phyloP scores from a whole-genome alignment of 2,329 filamentous ascomycete species.

The Acephala macrosclerotiorum region DNA sequence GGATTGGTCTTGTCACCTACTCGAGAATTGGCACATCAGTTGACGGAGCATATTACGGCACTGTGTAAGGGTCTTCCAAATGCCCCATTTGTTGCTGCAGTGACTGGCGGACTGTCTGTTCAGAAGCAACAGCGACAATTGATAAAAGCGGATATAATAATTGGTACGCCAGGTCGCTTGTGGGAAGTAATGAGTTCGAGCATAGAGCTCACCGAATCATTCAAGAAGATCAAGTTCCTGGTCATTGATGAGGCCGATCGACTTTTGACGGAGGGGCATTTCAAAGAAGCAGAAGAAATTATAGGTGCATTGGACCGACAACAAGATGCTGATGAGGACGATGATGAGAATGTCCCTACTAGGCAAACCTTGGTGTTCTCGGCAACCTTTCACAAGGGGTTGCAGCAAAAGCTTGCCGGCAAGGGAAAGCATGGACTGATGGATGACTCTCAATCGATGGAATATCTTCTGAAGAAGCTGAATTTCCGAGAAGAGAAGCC shows the following conservation, averaged over 20 bases:
- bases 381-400: conserved; percentile 88
- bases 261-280: conserved; percentile 89
- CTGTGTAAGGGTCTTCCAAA: conserved; percentile 70
- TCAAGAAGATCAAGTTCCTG: conserved; percentile 80
- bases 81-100: conserved; percentile 78
- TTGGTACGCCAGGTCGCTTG: conserved; percentile 88
- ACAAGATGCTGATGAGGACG: conserved; percentile 55
- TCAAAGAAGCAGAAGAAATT: conserved; percentile 93
- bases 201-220: conserved; percentile 69
- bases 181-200: conserved; percentile 93
- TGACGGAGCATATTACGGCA: conserved; percentile 80
- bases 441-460: conserved; percentile 82
- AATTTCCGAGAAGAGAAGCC: conserved; percentile 86
- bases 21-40: conserved; percentile 90
- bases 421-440: conserved; percentile 69
- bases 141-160: conserved; percentile 85
- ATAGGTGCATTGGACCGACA: conserved; percentile 78
- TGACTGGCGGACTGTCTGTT: conserved; percentile 93
- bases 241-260: conserved; percentile 96
- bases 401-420: conserved; percentile 89
- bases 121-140: conserved; percentile 92
- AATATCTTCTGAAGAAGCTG: conserved; percentile 89
- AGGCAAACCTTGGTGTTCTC: conserved; percentile 96
- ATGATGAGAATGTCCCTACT: conserved; percentile 53
- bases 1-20: conserved; percentile 91